These are phyloP conservation scores for Leptomonas pyrrhocoris DNA, from an alignment of 208 protist genomes.

Conservation along the genomic window DNA sequence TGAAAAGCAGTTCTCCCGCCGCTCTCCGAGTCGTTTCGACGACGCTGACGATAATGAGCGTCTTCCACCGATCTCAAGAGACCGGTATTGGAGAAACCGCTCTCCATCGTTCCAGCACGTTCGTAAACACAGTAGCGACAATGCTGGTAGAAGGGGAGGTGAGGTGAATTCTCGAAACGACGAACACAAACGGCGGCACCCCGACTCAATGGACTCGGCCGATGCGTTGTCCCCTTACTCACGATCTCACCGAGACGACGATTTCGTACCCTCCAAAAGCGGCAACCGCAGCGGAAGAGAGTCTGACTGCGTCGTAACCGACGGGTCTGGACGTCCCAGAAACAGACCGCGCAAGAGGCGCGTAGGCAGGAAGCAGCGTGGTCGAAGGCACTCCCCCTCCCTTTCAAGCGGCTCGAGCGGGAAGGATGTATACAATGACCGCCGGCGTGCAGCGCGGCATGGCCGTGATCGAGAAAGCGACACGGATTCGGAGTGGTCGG, in stretches of 20 bases:
- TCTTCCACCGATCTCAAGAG: slow-evolving; percentile 1
- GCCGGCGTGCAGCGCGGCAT: not conserved
- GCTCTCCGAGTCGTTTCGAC: not conserved
- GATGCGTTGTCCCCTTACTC: slow-evolving; percentile 1
- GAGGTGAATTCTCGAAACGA: not conserved
- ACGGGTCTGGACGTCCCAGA: not conserved
- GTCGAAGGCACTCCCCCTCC: not conserved
- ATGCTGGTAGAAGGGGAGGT: not conserved
- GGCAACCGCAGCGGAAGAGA: not conserved
- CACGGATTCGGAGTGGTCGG: not conserved
- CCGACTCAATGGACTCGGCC: slow-evolving; percentile 1
- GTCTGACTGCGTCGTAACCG: slow-evolving; percentile 11
- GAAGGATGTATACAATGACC: not conserved
- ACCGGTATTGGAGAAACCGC: not conserved
- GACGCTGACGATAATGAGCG: not conserved
- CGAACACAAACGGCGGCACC: not conserved
- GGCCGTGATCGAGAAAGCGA: not conserved
- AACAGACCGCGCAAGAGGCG: slow-evolving; percentile 4
- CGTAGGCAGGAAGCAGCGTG: not conserved
- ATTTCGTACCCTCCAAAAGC: not conserved
- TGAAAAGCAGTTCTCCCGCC: not conserved
- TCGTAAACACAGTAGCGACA: not conserved
- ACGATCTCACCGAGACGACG: not conserved
- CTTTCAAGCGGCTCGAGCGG: not conserved
- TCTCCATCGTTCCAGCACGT: not conserved